These are phyloP conservation scores for Penicillium crustosum DNA, from an alignment of 2,329 filamentous ascomycete genomes.

Conservation along the genomic window DNA sequence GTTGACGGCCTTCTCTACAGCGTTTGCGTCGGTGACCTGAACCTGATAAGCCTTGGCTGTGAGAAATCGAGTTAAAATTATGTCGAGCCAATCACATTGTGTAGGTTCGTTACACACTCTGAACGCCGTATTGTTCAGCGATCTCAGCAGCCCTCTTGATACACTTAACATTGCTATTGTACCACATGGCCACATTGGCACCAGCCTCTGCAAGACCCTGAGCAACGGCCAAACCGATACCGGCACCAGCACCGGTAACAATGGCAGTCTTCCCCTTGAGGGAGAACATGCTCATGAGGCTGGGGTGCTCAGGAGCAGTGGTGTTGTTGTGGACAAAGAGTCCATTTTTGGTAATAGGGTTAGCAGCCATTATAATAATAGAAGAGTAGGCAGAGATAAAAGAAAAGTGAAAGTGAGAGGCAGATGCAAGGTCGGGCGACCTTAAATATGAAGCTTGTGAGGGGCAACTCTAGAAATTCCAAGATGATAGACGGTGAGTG, in stretches of 20 bases:
- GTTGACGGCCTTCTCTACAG: constrained; percentile 45
- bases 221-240: constrained; percentile 66
- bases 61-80: constrained; percentile 4
- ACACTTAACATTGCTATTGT: constrained; percentile 67
- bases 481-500: constrained; percentile 11
- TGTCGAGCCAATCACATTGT: not conserved
- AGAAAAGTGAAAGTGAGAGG: not conserved
- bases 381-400: not conserved
- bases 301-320: constrained; percentile 43
- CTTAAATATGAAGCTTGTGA: constrained; percentile 17
- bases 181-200: constrained; percentile 71
- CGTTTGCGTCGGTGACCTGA: constrained; percentile 45
- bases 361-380: constrained; percentile 34
- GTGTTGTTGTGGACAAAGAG: constrained; percentile 61
- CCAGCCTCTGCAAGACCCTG: constrained; percentile 67
- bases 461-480: not conserved
- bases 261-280: constrained; percentile 69
- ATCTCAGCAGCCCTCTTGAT: constrained; percentile 62
- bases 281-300: constrained; percentile 66
- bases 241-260: constrained; percentile 67
- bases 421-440: not conserved
- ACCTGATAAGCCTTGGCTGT: constrained; percentile 53
- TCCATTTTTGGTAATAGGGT: constrained; percentile 43
- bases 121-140: constrained; percentile 65
- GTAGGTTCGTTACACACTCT: constrained; percentile 40